Conservation (phyloP, 2,329 filamentous ascomycete genomes). For the Paraphoma chrysanthemicola region DNA sequence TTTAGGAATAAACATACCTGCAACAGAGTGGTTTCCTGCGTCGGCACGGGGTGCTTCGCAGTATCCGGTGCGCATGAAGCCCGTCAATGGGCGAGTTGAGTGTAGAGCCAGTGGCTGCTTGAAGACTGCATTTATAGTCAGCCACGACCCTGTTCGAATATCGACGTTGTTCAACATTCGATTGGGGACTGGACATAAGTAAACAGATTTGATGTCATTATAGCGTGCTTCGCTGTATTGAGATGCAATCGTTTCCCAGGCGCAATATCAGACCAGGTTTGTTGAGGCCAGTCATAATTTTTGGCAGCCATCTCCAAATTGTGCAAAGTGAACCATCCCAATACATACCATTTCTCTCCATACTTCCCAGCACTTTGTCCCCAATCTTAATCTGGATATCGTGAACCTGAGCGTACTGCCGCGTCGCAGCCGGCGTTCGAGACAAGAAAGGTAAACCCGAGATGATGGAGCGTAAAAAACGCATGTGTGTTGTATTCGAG, state of each 20-base stretch:
- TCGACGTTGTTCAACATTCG: too few species aligned
- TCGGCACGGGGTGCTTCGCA: conserved; percentile 63
- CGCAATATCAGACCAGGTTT: too few species aligned
- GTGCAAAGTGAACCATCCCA: too few species aligned
- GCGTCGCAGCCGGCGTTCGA: conserved; percentile 3
- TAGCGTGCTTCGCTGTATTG: too few species aligned
- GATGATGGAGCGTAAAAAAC: conserved; percentile 16
- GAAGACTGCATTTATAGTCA: conserved; percentile 54
- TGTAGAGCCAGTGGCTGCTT: conserved; percentile 65
- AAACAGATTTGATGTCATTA: too few species aligned
- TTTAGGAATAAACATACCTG: conserved; percentile 51
- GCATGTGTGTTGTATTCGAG: conserved; percentile 12
- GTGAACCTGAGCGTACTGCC: conserved; percentile 39
- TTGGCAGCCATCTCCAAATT: too few species aligned
- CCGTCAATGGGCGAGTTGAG: conserved; percentile 65
- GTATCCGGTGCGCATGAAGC: conserved; percentile 68
- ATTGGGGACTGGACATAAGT: too few species aligned
- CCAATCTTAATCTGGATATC: conserved; percentile 26
- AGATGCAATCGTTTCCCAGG: too few species aligned
- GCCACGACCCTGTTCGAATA: too few species aligned
- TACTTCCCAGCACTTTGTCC: conserved; percentile 8
- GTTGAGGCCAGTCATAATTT: too few species aligned
- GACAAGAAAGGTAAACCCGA: background rate
- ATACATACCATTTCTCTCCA: conserved; percentile 27
- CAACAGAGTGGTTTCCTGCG: conserved; percentile 66